A percentile compares a stretch with the other conserved stretches of the same genome.
phyloP scores from a whole-genome alignment of 2,329 filamentous ascomycete genomes.

The Arachnopeziza araneosa region DNA sequence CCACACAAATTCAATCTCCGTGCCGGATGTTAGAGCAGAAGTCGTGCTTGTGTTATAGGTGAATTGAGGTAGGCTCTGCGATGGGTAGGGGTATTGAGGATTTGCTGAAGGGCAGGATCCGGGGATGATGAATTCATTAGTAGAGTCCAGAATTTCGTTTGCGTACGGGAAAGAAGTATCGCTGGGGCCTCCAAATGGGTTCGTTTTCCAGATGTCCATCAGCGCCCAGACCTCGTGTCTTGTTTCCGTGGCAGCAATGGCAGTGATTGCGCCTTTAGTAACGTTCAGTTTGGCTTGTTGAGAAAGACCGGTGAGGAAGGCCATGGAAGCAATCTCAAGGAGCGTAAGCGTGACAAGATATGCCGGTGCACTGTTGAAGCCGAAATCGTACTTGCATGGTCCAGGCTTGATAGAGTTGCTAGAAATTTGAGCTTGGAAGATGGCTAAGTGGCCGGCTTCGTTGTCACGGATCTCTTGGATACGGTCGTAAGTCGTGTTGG shows the following conservation, averaged over 20 bases:
- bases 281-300: slow-evolving; percentile 30
- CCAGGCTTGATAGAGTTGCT: slow-evolving; percentile 37
- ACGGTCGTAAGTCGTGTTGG: slow-evolving; percentile 36
- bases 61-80: slow-evolving; percentile 32
- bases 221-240: slow-evolving; percentile 39
- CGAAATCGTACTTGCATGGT: slow-evolving; percentile 31
- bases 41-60: slow-evolving; percentile 16
- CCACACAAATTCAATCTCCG: slow-evolving; percentile 29
- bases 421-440: slow-evolving; percentile 40
- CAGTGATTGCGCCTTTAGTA: slow-evolving; percentile 34
- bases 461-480: slow-evolving; percentile 40
- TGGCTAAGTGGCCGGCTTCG: slow-evolving; percentile 40
- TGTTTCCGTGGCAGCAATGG: slow-evolving; percentile 34
- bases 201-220: slow-evolving; percentile 36
- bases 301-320: slow-evolving; percentile 35
- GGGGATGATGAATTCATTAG: slow-evolving; percentile 30
- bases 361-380: slow-evolving; percentile 15
- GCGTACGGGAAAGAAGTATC: slow-evolving; percentile 39
- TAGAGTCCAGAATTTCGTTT: slow-evolving; percentile 37
- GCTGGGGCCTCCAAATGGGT: slow-evolving; percentile 36
- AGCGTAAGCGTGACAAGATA: slow-evolving; percentile 32
- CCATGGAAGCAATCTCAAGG: slow-evolving; percentile 36
- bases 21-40: slow-evolving; percentile 29
- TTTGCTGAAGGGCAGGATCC: slow-evolving; percentile 33
- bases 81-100: slow-evolving; percentile 33